Conservation (phyloP, 2,329 filamentous ascomycete species). For the Neofusicoccum cordaticola region DNA sequence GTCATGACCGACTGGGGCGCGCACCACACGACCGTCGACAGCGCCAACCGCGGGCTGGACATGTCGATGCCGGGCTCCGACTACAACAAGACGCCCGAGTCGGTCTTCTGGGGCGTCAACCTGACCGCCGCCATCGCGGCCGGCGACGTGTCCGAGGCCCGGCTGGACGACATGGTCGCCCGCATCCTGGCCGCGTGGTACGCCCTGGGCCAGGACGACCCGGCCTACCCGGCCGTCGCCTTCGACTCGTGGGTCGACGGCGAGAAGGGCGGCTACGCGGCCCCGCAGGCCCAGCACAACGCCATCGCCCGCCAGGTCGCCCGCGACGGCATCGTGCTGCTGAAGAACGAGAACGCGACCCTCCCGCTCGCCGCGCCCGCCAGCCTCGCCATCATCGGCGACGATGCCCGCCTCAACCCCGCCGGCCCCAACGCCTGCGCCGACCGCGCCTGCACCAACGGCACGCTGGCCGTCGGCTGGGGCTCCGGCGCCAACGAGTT, state of each 20-base stretch:
- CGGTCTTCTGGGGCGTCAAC: slow-evolving; percentile 72
- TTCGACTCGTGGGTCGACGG: slow-evolving; percentile 38
- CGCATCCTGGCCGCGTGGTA: slow-evolving; percentile 50
- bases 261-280: slow-evolving; percentile 27
- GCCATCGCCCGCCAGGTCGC: slow-evolving; percentile 42
- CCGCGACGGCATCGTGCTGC: slow-evolving; percentile 47
- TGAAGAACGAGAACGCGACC: slow-evolving; percentile 64
- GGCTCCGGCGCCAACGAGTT: slow-evolving; percentile 56
- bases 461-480: slow-evolving; percentile 67
- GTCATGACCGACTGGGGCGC: slow-evolving; percentile 40
- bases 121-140: slow-evolving; percentile 78
- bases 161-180: slow-evolving; percentile 80
- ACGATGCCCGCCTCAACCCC: slow-evolving; percentile 74
- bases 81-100: slow-evolving; percentile 31
- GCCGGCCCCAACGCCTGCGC: slow-evolving; percentile 75
- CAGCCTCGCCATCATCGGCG: slow-evolving; percentile 67
- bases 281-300: slow-evolving; percentile 40
- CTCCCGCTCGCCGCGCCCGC: slow-evolving; percentile 67
- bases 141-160: slow-evolving; percentile 80
- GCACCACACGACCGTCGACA: slow-evolving; percentile 42
- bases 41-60: slow-evolving; percentile 48
- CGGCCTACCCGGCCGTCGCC: slow-evolving; percentile 41
- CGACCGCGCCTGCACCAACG: slow-evolving; percentile 63
- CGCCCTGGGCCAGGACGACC: slow-evolving; percentile 44
- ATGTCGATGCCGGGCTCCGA: slow-evolving; percentile 50